Conservation (phyloP, 83 land plant species). For the Picea abies region DNA sequence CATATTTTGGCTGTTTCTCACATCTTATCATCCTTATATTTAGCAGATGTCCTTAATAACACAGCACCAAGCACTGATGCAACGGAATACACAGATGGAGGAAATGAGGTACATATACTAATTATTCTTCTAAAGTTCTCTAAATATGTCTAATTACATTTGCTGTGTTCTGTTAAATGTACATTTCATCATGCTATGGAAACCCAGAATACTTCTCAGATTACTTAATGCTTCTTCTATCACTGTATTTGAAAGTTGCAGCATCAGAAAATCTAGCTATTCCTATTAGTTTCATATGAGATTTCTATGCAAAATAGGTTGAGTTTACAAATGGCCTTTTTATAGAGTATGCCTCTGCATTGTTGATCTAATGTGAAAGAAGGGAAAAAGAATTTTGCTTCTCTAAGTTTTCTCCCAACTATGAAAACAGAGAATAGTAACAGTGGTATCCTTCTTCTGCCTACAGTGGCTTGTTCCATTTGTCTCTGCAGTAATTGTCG, state of each 20-base stretch:
- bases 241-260: no score
- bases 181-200: no score
- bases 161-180: no score
- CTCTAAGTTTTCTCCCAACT: background rate
- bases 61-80: background rate
- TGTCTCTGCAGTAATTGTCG: background rate
- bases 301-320: no score
- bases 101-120: background rate
- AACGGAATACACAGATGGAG: background rate
- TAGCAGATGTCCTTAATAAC: slow-evolving; percentile 6
- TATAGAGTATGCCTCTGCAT: no score
- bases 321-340: no score
- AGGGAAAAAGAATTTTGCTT: background rate
- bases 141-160: no score
- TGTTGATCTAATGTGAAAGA: background rate
- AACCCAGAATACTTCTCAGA: no score
- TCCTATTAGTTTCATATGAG: no score
- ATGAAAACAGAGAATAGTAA: background rate
- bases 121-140: no score
- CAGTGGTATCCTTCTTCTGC: background rate
- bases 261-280: no score
- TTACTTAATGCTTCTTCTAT: no score
- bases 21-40: background rate
- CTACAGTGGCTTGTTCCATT: slow-evolving; percentile 7
- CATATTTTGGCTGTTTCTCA: background rate